Evolutionary conservation across 306 rosid species (phyloP), one percentile per base, ranked within the genome.

Genomic region (Fagus crenata): DNA sequence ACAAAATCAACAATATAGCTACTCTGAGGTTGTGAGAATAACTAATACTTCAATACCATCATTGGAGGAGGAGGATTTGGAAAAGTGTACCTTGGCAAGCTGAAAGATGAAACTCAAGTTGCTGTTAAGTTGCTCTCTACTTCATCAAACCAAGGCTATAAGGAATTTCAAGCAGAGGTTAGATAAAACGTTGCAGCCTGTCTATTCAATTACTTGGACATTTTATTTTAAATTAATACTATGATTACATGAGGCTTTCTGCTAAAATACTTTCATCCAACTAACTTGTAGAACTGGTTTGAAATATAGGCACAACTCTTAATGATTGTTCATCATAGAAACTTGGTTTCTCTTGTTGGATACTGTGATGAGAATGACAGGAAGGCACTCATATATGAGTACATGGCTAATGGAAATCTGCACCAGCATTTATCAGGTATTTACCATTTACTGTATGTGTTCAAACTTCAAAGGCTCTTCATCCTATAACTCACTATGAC

Each of bases 61-160:
- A 65, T 86, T 75, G 92, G 92, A 49, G 65, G 55, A 72, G 88
- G 89, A 15, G 91, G 89, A 60, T 85, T 88, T 71, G 91, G 89
- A 49, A 81, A 74, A 54, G 89, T 87, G 18, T 83, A 83, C 41
- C 8, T 4, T 4, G 86, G 86, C 1, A 13, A 1, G 36, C 74
- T 88, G 2, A 53, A 72, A 18, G 61, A 71, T 22, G 71, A 75
- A 51, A 68, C 67, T 56, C 41, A 17, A 46, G 14, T 46, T 46
- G 51, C 14, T 46, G 1, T 46, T 46, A 46, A 9, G 14, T 46
- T 46, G 51, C 51, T 46, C 51, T 9, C 51, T 46, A 9, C 14
- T 9, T 7, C 51, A 46, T 9, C 51, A 46, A 46, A 46, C 14
- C 51, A 46, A 46, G 51, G 51, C 51, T 9, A 46, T 9, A 46